A percentile compares a stretch with the other conserved stretches of the same genome.
Evolutionary conservation across 129 eudicot genomes (phyloP).

Genomic region (Escallonia herrerae): DNA sequence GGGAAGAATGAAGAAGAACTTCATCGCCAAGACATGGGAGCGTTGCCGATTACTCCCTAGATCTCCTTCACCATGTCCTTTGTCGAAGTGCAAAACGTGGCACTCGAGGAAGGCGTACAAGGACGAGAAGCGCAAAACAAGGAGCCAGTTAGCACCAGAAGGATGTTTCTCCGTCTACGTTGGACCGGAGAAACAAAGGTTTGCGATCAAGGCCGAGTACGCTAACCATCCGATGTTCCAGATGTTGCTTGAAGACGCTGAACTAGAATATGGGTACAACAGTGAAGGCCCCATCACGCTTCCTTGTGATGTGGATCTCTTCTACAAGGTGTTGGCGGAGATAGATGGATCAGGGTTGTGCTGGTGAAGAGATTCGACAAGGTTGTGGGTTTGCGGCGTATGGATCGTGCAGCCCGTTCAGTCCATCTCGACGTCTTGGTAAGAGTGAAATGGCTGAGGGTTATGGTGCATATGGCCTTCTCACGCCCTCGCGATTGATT

Average conservation of each 20-base stretch:
- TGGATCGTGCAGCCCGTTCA: constrained; percentile 34
- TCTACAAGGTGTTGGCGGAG: constrained; percentile 52
- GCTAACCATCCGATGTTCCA: constrained; percentile 58
- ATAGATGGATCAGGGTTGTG: constrained; percentile 30
- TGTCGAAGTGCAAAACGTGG: constrained; percentile 42
- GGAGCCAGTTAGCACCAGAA: constrained; percentile 26
- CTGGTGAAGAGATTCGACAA: not conserved
- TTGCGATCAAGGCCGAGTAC: constrained; percentile 45
- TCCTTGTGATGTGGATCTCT: constrained; percentile 70
- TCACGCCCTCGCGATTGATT: constrained; percentile 45
- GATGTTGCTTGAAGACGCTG: constrained; percentile 65
- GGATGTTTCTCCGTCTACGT: constrained; percentile 71
- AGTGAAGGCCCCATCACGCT: constrained; percentile 60
- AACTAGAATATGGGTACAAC: constrained; percentile 45
- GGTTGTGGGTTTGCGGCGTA: constrained; percentile 15
- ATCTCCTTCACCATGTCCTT: not conserved
- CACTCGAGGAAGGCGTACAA: not conserved
- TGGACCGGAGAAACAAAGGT: constrained; percentile 66
- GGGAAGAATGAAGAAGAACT: constrained; percentile 24
- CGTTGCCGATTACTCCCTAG: constrained; percentile 22
- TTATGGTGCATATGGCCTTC: constrained; percentile 28
- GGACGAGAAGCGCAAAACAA: constrained; percentile 8
- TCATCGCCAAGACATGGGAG: constrained; percentile 36
- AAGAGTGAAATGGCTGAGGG: constrained; percentile 27
- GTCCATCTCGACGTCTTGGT: constrained; percentile 23